Evolutionary conservation across 805 yeast species (phyloP), one percentile per base, ranked within the genome.

Genomic region (Sugiyamaella marilandica): DNA sequence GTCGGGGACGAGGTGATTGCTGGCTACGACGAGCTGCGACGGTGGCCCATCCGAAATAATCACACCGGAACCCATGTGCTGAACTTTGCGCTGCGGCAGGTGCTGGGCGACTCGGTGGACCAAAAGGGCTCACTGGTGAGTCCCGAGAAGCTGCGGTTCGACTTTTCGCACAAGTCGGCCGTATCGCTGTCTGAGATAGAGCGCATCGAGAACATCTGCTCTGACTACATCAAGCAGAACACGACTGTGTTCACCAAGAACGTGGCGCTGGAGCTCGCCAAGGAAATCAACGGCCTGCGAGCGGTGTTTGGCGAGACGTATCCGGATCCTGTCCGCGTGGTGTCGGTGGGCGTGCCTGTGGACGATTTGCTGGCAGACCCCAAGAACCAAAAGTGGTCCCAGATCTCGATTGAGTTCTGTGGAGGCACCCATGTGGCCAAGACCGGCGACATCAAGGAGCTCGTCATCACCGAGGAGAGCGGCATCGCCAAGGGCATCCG

Each of bases 401-500:
- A 79, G 41, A 76, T 79, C 65, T 88, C 97, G 1, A 78, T 94
- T 60, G 99, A 94, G 74, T 94, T 94, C 78, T 94, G 99, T 74
- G 99, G 99, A 74, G 99, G 99, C 73, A 94, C 99, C 10, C 99
- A 94, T 66, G 97, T 94, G 60, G 78, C 81, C 47, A 85, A 86
- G 71, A 92, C 98, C 16, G 86, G 92, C 56, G 98, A 92, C 55
- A 94, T 94, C 68, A 90, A 90, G 70, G 92, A 87, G 61, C 80
- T 94, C 59, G 87, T 94, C 34, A 80, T 94, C 51, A 75, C 85
- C 57, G 99, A 94, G 76, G 99, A 94, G 73, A 81, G 88, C 59
- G 98, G 99, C 72, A 94, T 94, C 70, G 98, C 99, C 56, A 94
- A 94, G 75, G 99, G 99, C 73, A 89, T 90, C 58, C 84, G 99